Percentiles rank a stretch among this genome's conserved stretches.
Conservation (phyloP, 805 yeast species). For the Yamadazyma sp. region DNA sequence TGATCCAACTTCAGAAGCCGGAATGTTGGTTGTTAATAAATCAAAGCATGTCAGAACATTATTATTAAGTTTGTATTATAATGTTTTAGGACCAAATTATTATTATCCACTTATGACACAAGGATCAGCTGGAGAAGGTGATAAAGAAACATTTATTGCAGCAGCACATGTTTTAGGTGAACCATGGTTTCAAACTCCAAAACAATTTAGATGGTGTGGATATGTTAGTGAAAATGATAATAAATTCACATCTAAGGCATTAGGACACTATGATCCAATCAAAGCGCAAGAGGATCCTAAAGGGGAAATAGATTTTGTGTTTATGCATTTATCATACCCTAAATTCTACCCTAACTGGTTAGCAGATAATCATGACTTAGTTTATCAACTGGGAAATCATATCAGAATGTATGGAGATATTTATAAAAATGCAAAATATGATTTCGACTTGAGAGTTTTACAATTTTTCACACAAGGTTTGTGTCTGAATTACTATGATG, state of each 20-base stretch:
- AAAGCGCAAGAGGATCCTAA: slow-evolving; percentile 16
- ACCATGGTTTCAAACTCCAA: slow-evolving; percentile 52
- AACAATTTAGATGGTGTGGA: slow-evolving; percentile 41
- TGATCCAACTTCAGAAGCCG: slow-evolving; percentile 68
- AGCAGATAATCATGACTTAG: slow-evolving; percentile 32
- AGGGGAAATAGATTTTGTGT: slow-evolving; percentile 25
- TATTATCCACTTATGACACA: slow-evolving; percentile 69
- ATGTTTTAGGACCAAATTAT: slow-evolving; percentile 60
- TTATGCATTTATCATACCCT: slow-evolving; percentile 63
- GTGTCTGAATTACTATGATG: slow-evolving; percentile 33
- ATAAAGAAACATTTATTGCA: slow-evolving; percentile 71
- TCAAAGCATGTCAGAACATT: slow-evolving; percentile 56
- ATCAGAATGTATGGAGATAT: slow-evolving; percentile 38
- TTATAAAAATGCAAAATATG: slow-evolving; percentile 38
- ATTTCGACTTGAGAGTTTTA: slow-evolving; percentile 39
- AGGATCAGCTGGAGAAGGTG: slow-evolving; percentile 78
- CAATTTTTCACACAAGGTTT: slow-evolving; percentile 38
- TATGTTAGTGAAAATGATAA: slow-evolving; percentile 21
- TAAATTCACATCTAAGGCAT: slow-evolving; percentile 33
- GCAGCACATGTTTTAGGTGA: slow-evolving; percentile 55
- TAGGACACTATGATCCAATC: slow-evolving; percentile 41
- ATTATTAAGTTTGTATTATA: slow-evolving; percentile 60
- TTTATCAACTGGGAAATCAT: slow-evolving; percentile 31
- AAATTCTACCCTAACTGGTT: slow-evolving; percentile 36
- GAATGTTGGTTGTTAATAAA: slow-evolving; percentile 63